phyloP scores from a whole-genome alignment of 441 rosid genomes.

The Gossypium davidsonii region DNA sequence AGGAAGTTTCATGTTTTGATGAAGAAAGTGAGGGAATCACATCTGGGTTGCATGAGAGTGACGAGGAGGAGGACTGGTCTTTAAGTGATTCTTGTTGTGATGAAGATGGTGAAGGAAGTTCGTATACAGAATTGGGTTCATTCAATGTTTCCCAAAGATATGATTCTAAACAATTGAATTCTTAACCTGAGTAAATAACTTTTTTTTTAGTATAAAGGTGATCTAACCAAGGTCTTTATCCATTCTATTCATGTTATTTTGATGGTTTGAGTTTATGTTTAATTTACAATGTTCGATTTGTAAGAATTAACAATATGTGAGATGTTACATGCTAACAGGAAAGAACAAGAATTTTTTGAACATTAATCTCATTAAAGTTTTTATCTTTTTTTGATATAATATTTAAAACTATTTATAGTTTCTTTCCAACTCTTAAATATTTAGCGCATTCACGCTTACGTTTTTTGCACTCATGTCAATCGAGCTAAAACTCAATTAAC shows the following conservation, averaged over 20 bases:
- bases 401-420: no score
- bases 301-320: no score
- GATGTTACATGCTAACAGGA: no score
- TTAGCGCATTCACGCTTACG: no score
- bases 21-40: slow-evolving; percentile 14
- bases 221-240: background rate
- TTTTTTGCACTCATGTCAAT: no score
- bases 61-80: background rate
- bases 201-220: background rate
- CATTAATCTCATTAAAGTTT: no score
- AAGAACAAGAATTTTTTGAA: no score
- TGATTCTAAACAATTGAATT: background rate
- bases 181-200: background rate
- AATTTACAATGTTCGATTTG: no score
- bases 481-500: no score
- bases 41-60: background rate
- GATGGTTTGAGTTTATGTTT: background rate
- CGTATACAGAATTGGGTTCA: background rate
- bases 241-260: background rate
- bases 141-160: background rate
- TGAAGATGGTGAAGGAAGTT: background rate
- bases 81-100: background rate
- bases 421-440: no score
- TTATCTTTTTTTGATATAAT: no score
- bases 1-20: slow-evolving; percentile 14